Conservation (phyloP, 108 stramenopile genomes). For the Conticribra guillardii region DNA sequence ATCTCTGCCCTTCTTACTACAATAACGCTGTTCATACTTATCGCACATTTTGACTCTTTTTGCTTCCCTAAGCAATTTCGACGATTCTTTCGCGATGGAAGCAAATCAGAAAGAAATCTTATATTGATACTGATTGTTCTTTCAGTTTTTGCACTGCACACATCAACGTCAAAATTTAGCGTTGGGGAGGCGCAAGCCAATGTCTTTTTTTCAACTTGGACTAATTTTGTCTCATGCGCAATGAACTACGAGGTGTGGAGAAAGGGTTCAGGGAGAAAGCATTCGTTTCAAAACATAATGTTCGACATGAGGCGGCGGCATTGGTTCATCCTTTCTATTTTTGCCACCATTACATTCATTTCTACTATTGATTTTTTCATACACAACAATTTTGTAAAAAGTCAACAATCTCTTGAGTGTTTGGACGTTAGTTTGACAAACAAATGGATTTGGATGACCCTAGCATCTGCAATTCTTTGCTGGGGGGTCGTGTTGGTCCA, state of each 20-base stretch:
- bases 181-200: conserved; percentile 73
- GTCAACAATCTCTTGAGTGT: conserved; percentile 4
- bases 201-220: conserved; percentile 79
- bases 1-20: conserved; percentile 19
- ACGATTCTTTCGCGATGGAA: conserved; percentile 32
- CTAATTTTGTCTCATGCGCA: conserved; percentile 25
- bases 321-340: conserved; percentile 32
- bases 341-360: conserved; percentile 21
- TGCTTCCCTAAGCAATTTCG: conserved; percentile 27
- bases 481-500: conserved; percentile 21
- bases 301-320: conserved; percentile 15
- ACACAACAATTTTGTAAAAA: conserved; percentile 9
- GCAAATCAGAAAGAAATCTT: conserved; percentile 27
- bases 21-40: conserved; percentile 19
- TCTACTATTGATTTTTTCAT: conserved; percentile 22
- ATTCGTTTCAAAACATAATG: conserved; percentile 29
- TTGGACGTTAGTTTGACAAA: conserved; percentile 8
- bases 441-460: conserved; percentile 24
- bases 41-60: conserved; percentile 36
- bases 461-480: background rate
- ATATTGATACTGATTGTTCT: conserved; percentile 18
- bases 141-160: conserved; percentile 39
- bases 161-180: conserved; percentile 57
- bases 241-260: conserved; percentile 39
- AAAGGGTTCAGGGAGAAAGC: conserved; percentile 23